phyloP scores from a whole-genome alignment of 345 rosid genomes.

The Noccaea bulbosa region DNA sequence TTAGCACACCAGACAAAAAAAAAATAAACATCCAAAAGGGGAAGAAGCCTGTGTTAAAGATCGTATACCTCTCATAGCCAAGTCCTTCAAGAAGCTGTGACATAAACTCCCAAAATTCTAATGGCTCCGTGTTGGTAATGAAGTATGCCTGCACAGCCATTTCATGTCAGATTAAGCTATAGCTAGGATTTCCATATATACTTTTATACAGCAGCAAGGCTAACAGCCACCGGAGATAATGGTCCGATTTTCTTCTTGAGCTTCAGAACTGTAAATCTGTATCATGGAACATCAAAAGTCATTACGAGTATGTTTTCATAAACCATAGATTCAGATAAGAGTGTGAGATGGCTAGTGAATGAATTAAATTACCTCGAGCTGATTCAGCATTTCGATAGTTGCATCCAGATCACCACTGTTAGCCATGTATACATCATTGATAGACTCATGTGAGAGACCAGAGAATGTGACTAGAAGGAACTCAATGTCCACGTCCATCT shows the following conservation, averaged over 20 bases:
- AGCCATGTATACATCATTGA: conserved; percentile 72
- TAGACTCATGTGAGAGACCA: conserved; percentile 71
- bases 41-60: conserved; percentile 21
- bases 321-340: neutral
- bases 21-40: neutral
- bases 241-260: no score
- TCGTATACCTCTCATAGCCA: conserved; percentile 80
- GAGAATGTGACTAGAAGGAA: conserved; percentile 69
- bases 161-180: conserved; percentile 10
- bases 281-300: conserved; percentile 5
- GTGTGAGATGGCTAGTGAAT: neutral
- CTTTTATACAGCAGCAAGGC: neutral
- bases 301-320: neutral
- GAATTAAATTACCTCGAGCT: conserved; percentile 84
- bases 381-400: conserved; percentile 77
- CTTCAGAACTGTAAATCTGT: conserved; percentile 62
- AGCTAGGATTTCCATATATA: neutral
- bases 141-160: conserved; percentile 76
- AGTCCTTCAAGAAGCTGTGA: conserved; percentile 78
- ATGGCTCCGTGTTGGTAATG: conserved; percentile 87
- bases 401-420: conserved; percentile 77
- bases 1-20: conserved; percentile 1
- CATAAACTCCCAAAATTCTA: conserved; percentile 90
- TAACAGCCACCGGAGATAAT: no score
- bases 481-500: conserved; percentile 70